These are phyloP conservation scores for Oenanthe javanica DNA, from an alignment of 140 eudicot species.

Conservation along the genomic window DNA sequence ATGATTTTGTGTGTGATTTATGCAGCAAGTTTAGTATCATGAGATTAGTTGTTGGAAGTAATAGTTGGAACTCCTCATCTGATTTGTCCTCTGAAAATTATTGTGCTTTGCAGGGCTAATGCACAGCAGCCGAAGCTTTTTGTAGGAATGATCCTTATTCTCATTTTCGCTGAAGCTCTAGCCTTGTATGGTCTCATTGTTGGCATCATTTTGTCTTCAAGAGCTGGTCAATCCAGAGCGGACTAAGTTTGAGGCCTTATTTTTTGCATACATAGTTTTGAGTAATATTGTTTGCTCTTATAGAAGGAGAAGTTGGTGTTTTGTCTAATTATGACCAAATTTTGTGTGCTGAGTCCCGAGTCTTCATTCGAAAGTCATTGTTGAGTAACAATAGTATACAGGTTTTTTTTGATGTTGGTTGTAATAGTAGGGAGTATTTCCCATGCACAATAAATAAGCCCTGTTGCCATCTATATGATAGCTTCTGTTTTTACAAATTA, in stretches of 20 bases:
- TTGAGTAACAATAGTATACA: not conserved
- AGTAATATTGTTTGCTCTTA: not conserved
- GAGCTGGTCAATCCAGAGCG: constrained; percentile 75
- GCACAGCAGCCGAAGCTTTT: constrained; percentile 73
- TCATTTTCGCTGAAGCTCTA: constrained; percentile 60
- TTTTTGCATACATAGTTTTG: not conserved
- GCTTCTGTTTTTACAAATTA: not conserved
- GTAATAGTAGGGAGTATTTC: not conserved
- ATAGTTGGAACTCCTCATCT: not conserved
- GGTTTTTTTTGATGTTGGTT: not conserved
- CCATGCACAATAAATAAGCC: not conserved
- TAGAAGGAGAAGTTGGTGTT: not conserved
- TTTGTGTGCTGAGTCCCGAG: not conserved
- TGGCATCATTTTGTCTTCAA: constrained; percentile 63
- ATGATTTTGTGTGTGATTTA: not conserved
- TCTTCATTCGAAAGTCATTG: not conserved
- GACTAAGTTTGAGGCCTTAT: constrained; percentile 27
- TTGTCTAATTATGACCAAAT: not conserved
- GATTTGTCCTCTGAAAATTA: not conserved
- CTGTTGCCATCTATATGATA: not conserved
- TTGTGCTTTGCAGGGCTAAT: constrained; percentile 44
- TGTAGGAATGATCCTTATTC: constrained; percentile 71
- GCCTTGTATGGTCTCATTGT: constrained; percentile 69
- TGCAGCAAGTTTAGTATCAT: too few species aligned
- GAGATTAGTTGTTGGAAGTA: too few species aligned